Conservation (phyloP, 1,284 basidiomycete genomes). For the Flammula alnicola region DNA sequence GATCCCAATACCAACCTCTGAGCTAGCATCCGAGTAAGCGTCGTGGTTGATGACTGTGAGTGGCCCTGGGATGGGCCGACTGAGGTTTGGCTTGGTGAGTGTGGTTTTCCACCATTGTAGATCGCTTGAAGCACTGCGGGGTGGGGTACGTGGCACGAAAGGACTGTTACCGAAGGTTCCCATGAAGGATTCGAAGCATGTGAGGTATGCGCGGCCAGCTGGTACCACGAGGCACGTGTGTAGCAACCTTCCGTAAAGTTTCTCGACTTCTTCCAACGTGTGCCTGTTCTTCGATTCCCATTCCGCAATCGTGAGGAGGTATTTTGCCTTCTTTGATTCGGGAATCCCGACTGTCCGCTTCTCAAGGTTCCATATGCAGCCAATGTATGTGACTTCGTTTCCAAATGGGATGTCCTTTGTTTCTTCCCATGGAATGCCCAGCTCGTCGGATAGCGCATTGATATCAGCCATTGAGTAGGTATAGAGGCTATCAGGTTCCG, state of each 20-base stretch:
- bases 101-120: slow-evolving; percentile 42
- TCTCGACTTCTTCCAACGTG: slow-evolving; percentile 30
- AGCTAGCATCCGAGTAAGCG: slow-evolving; percentile 28
- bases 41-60: slow-evolving; percentile 26
- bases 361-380: slow-evolving; percentile 39
- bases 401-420: slow-evolving; percentile 36
- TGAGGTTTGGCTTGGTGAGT: slow-evolving; percentile 20
- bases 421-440: slow-evolving; percentile 40
- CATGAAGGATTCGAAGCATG: slow-evolving; percentile 30
- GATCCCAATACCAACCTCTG: slow-evolving; percentile 32
- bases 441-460: slow-evolving; percentile 24
- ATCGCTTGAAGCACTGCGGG: slow-evolving; percentile 25
- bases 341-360: slow-evolving; percentile 27
- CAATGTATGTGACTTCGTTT: slow-evolving; percentile 29
- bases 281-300: slow-evolving; percentile 26
- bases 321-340: slow-evolving; percentile 33
- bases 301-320: slow-evolving; percentile 22
- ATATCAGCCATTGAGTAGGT: slow-evolving; percentile 36
- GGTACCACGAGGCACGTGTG: slow-evolving; percentile 34
- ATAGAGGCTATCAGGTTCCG: slow-evolving; percentile 22
- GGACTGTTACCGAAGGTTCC: slow-evolving; percentile 16
- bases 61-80: slow-evolving; percentile 34
- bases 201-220: slow-evolving; percentile 37
- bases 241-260: slow-evolving; percentile 39
- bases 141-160: slow-evolving; percentile 18